Base-by-base conservation (phyloP, 768 basidiomycete species). In the Cubamyces lactineus region DNA sequence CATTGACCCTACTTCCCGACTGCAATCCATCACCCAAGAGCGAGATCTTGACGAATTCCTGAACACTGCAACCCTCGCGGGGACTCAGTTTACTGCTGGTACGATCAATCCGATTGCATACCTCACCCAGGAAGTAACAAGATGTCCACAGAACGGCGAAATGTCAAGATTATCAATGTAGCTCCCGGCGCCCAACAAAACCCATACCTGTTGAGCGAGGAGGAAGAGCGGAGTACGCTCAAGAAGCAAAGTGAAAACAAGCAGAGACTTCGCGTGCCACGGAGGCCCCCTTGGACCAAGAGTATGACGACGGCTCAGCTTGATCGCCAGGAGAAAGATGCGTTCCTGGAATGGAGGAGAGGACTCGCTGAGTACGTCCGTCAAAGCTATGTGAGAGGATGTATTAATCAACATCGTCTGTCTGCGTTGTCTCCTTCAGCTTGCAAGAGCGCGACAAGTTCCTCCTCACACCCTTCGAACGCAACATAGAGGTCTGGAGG, bases 401-500 rank as follows among this genome's bases (percentile, higher is more conserved):
- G 38, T 55, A 24, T 4, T n/a, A 17, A 50, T 0, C 23, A 30
- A 16, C 50, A 54, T 52, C 64, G 28, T n/a, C 47, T 34, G 2
- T 50, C n/a, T 26, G 41, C 50, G 46, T 50, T 30, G 58, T 24
- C 28, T 8, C 50, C 39, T 19, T 39, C 42, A 97, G 95, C 59
- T 79, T 98, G 13, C 94, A 96, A 71, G 94, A 97, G 69, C 80
- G 84, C 63, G 90, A 96, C 58, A 84, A 86, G 42, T 84, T 98
- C 28, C 82, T 98, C n/a, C 80, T 98, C 1, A 96, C 96, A 0
- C 96, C 95, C 5, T 99, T 97, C 70, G 97, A 99, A 72, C 89
- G 95, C 51, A 99, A 98, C 71, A 77, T 99, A 34, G 96, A 98
- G 79, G 97, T 99, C 13, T 98, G 97, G 96, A 81, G 97, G 45